Evolutionary conservation across 805 yeast genomes (phyloP).

Genomic region (Nakazawaea anatomiae): DNA sequence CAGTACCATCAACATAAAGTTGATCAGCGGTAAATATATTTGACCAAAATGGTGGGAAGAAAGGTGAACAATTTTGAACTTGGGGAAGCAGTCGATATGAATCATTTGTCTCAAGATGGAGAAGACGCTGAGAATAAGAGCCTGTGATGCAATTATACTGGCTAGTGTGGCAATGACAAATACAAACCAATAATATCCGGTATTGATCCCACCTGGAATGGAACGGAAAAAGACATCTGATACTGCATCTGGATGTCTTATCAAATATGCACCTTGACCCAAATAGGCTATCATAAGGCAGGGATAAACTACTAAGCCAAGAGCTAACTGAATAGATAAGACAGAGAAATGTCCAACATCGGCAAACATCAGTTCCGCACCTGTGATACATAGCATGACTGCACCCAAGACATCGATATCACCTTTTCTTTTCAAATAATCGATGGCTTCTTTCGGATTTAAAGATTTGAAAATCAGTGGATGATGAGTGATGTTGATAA

Average conservation of each 20-base stretch:
- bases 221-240: conserved; percentile 41
- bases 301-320: conserved; percentile 43
- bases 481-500: conserved; percentile 34
- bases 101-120: conserved; percentile 47
- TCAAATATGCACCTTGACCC: conserved; percentile 52
- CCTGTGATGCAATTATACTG: conserved; percentile 57
- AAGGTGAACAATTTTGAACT: conserved; percentile 37
- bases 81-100: conserved; percentile 49
- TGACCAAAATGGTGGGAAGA: conserved; percentile 41
- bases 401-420: conserved; percentile 41
- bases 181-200: conserved; percentile 43
- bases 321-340: conserved; percentile 41
- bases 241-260: conserved; percentile 30
- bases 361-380: conserved; percentile 61
- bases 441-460: conserved; percentile 46
- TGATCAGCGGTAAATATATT: conserved; percentile 47
- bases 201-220: conserved; percentile 42
- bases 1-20: conserved; percentile 44
- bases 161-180: conserved; percentile 48
- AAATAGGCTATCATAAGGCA: conserved; percentile 45
- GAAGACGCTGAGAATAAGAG: conserved; percentile 50
- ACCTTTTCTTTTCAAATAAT: conserved; percentile 29
- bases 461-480: conserved; percentile 42
- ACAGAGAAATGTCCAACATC: conserved; percentile 54
- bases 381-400: conserved; percentile 51